These are phyloP conservation scores for Aspergillus eucalypticola DNA, from an alignment of 2,329 filamentous ascomycete genomes.

Conservation along the genomic window DNA sequence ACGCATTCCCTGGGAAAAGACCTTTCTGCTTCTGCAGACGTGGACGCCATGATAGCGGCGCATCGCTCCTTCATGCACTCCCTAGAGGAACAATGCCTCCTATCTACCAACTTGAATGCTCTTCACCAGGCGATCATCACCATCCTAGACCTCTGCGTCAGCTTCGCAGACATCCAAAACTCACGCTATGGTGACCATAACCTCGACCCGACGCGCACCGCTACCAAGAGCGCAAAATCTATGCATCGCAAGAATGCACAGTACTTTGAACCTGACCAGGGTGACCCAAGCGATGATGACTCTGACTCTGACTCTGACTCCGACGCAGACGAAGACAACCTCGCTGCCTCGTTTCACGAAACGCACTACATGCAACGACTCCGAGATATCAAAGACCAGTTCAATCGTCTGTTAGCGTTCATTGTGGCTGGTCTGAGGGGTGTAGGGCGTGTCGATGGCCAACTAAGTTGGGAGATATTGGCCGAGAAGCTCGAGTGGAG, in stretches of 20 bases:
- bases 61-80: conserved; percentile 66
- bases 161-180: conserved; percentile 63
- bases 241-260: neutral
- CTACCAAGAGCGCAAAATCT: conserved; percentile 13
- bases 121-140: conserved; percentile 74
- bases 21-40: conserved; percentile 65
- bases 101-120: conserved; percentile 67
- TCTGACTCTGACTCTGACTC: conserved; percentile 28
- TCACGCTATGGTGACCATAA: conserved; percentile 40
- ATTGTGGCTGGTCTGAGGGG: conserved; percentile 71
- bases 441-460: conserved; percentile 71
- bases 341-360: conserved; percentile 39
- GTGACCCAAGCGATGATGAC: conserved; percentile 33
- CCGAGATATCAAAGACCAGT: conserved; percentile 60
- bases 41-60: conserved; percentile 76
- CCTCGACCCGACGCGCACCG: conserved; percentile 35
- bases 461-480: conserved; percentile 74
- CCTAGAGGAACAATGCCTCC: conserved; percentile 67
- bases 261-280: conserved; percentile 27
- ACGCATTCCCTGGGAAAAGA: conserved; percentile 57
- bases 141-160: conserved; percentile 72
- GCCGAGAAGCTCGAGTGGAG: conserved; percentile 72
- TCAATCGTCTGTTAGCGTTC: conserved; percentile 68
- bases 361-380: conserved; percentile 56
- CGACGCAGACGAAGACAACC: conserved; percentile 24